These are phyloP conservation scores for Xylaria multiplex DNA, from an alignment of 2,329 filamentous ascomycete genomes.

Conservation along the genomic window DNA sequence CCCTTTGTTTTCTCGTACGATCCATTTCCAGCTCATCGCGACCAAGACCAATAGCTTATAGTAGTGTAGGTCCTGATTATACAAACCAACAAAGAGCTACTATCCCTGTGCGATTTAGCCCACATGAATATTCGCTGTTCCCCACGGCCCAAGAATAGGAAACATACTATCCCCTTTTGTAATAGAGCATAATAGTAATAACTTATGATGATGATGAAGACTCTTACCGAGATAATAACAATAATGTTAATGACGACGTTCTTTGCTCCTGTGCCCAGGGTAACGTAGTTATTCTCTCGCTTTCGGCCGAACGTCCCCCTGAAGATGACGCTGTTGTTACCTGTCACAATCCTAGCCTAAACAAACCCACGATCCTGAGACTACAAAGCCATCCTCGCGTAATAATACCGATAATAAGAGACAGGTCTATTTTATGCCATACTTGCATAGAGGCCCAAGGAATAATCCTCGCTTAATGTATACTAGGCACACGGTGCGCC, in stretches of 20 bases:
- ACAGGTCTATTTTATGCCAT: slow-evolving; percentile 12
- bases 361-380: slow-evolving; percentile 30
- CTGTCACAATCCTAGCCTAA: slow-evolving; percentile 26
- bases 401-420: slow-evolving; percentile 21
- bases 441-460: slow-evolving; percentile 13
- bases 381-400: slow-evolving; percentile 25
- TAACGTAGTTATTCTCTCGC: slow-evolving; percentile 10
- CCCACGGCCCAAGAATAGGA: slow-evolving; percentile 38
- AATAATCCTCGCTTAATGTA: slow-evolving; percentile 30
- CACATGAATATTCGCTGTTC: slow-evolving; percentile 23
- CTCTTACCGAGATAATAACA: slow-evolving; percentile 15
- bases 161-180: slow-evolving; percentile 25
- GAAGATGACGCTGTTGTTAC: slow-evolving; percentile 27
- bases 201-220: slow-evolving; percentile 3
- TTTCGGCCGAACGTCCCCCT: slow-evolving; percentile 31
- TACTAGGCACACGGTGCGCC: slow-evolving; percentile 27
- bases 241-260: slow-evolving; percentile 11
- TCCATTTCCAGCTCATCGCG: slow-evolving; percentile 16
- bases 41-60: slow-evolving; percentile 24
- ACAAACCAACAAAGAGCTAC: slow-evolving; percentile 21
- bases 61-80: slow-evolving; percentile 25
- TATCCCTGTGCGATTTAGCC: slow-evolving; percentile 31
- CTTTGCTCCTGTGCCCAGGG: slow-evolving; percentile 1
- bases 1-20: slow-evolving; percentile 27
- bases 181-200: slow-evolving; percentile 9